phyloP scores from a whole-genome alignment of 163 green algal species.

The Scenedesmus sp. region DNA sequence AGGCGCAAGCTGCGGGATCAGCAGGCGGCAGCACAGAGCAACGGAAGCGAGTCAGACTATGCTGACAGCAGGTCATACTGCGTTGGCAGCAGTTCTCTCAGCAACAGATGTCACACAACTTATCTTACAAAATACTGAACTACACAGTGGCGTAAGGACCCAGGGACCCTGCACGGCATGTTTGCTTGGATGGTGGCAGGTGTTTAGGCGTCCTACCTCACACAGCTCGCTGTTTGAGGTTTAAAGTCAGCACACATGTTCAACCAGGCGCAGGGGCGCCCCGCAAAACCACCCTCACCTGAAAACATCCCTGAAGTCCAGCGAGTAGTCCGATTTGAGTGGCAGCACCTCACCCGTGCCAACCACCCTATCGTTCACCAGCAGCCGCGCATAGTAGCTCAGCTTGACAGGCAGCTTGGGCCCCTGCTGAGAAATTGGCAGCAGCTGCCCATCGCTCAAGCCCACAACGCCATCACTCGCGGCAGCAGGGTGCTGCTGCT shows the following conservation, averaged over 20 bases:
- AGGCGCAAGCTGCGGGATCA: conserved; percentile 62
- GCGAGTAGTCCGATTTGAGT: conserved; percentile 63
- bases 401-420: conserved; percentile 7
- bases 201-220: too few species aligned
- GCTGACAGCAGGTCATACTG: too few species aligned
- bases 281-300: conserved; percentile 47
- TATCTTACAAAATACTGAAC: too few species aligned
- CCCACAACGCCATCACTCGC: not conserved
- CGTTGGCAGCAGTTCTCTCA: too few species aligned
- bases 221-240: too few species aligned
- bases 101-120: too few species aligned
- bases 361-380: conserved; percentile 68
- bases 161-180: too few species aligned
- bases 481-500: conserved; percentile 21
- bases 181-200: too few species aligned
- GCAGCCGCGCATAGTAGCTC: conserved; percentile 66
- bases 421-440: conserved; percentile 31
- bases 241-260: too few species aligned
- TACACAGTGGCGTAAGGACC: too few species aligned
- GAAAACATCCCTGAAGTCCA: conserved; percentile 71
- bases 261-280: too few species aligned
- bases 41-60: not conserved
- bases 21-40: not conserved
- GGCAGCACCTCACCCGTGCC: conserved; percentile 50
- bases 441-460: not conserved